Evolutionary conservation across 805 yeast genomes (phyloP).

Genomic region (Spathaspora sp.): DNA sequence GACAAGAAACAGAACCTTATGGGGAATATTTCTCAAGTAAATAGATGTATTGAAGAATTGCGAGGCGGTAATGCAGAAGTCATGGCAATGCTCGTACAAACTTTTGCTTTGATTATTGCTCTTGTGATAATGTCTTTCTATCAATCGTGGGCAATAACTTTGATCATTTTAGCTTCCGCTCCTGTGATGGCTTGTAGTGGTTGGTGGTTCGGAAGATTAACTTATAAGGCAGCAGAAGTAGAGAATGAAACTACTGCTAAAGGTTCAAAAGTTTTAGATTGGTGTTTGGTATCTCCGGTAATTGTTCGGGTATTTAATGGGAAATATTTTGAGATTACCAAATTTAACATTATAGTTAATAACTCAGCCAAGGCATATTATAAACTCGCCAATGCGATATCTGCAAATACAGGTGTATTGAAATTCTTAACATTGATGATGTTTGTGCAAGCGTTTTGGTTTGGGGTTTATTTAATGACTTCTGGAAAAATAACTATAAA

Average conservation of each 20-base stretch:
- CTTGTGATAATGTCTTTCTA: constrained; percentile 63
- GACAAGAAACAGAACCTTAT: constrained; percentile 52
- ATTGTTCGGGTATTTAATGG: constrained; percentile 64
- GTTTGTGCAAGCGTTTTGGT: constrained; percentile 93
- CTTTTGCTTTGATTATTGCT: constrained; percentile 50
- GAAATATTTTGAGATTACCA: constrained; percentile 45
- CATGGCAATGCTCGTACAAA: constrained; percentile 53
- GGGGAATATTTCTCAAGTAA: constrained; percentile 64
- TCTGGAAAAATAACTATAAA: constrained; percentile 51
- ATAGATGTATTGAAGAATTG: constrained; percentile 71
- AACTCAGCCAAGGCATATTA: constrained; percentile 37
- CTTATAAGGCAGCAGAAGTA: constrained; percentile 43
- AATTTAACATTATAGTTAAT: constrained; percentile 36
- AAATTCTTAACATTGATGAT: constrained; percentile 60
- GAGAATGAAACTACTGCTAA: constrained; percentile 58
- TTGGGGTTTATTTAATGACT: constrained; percentile 68
- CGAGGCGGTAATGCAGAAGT: constrained; percentile 68
- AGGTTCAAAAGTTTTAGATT: constrained; percentile 61
- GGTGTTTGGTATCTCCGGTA: constrained; percentile 61
- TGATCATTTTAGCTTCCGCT: constrained; percentile 68
- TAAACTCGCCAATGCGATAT: constrained; percentile 43
- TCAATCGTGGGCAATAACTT: constrained; percentile 81
- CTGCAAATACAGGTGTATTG: constrained; percentile 54
- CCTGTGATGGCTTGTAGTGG: constrained; percentile 62
- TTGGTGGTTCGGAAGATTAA: constrained; percentile 45